Base-by-base conservation (phyloP, 208 protist genomes). In the Herpetomonas tarakana region DNA sequence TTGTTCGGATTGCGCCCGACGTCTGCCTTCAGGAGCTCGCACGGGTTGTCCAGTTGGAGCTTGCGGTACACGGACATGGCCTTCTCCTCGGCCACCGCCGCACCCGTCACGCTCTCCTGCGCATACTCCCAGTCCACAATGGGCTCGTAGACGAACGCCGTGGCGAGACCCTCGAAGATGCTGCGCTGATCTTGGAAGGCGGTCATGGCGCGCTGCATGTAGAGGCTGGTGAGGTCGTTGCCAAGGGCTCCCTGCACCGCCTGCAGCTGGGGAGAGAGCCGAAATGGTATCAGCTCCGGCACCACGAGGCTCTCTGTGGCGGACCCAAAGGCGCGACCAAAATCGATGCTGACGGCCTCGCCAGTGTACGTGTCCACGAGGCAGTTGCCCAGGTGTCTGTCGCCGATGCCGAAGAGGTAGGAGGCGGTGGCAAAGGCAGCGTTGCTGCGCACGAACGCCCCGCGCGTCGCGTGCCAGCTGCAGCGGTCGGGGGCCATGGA, bases 251-350 rank as follows among this genome's bases (percentile, higher is more conserved):
- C 56, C 7, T 93, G 73, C 28, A 95, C 78, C 12, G 41, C 57
- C 1, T 64, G 56, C 3, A 98, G 73, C 79, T 98, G 94, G 2
- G 76, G 66, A 1, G 88, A 97, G 3, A 97, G 64, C 28, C 96
- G 87, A 68, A 98, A 97, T 7, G 94, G 96, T 31, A 98, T 80
- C 29, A 98, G 62, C 77, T 98, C 97, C 0, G 96, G 96, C 29
- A 98, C 69, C 11, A 85, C 81, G 25, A 97, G 76, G 16, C 68
- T 55, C 35, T 83, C 62, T 31, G 93, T 95, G 6, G 93, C 94
- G 2, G 77, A 73, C 12, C 94, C 97, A 68, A 98, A 98, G 2
- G 93, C 87, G 76, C 94, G 87, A 2, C 96, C 97, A 74, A 98
- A 98, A 68, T 98, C 95, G 50, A 98, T 98, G 50, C 78, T 81